phyloP scores from a whole-genome alignment of 2,329 filamentous ascomycete species.

The Aureobasidium melanogenum region DNA sequence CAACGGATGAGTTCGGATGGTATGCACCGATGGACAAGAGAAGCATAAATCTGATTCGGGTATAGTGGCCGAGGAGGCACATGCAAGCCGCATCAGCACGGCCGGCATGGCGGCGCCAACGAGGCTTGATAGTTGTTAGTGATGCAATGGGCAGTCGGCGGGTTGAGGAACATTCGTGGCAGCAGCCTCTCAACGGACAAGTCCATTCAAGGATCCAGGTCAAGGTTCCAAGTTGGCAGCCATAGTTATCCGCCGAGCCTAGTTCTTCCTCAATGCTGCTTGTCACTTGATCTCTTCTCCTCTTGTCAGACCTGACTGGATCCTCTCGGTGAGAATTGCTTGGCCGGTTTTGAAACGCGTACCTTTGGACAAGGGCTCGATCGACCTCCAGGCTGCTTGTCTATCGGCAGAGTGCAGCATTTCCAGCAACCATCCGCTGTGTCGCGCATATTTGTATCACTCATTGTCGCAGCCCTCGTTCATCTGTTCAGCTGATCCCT shows the following conservation, averaged over 20 bases:
- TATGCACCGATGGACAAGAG: not conserved
- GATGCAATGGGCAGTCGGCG: not conserved
- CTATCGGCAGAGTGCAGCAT: slow-evolving; percentile 1
- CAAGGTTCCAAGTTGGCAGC: not conserved
- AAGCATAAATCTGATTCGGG: not conserved
- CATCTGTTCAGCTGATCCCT: not conserved
- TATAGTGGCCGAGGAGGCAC: not conserved
- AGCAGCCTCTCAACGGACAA: not conserved
- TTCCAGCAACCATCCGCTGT: not conserved
- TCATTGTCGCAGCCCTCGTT: not conserved
- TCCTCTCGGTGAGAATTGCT: not conserved
- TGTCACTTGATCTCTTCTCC: not conserved
- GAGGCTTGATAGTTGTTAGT: not conserved
- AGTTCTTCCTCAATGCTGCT: not conserved
- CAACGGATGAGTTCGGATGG: not conserved
- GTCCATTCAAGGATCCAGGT: not conserved
- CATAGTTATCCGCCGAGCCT: not conserved
- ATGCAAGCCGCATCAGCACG: not conserved
- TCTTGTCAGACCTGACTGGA: not conserved
- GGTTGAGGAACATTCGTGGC: not conserved
- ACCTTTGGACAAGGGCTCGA: not conserved
- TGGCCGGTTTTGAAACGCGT: not conserved
- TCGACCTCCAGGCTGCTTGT: not conserved
- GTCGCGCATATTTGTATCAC: slow-evolving; percentile 3
- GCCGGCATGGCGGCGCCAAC: not conserved